These are phyloP conservation scores for Pythium inflatum DNA, from an alignment of 352 stramenopile genomes.

Conservation along the genomic window DNA sequence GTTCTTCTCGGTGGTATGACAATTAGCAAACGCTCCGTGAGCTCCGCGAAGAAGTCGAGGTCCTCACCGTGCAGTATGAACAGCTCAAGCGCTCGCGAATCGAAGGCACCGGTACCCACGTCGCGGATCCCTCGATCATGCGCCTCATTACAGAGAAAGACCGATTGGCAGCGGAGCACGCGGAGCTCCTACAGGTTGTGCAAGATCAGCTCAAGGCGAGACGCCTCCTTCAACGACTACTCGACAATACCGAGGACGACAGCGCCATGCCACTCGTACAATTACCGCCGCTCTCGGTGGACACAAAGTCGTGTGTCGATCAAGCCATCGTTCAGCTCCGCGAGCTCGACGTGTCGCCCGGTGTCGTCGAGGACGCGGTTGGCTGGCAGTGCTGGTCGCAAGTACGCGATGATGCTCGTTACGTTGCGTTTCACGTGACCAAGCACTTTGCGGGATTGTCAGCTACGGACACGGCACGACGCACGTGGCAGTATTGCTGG, in stretches of 20 bases:
- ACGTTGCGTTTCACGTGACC: conserved; percentile 20
- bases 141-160: conserved; percentile 21
- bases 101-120: background rate
- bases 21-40: conserved; percentile 22
- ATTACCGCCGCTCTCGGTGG: no score
- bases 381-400: conserved; percentile 24
- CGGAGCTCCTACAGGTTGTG: background rate
- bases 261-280: background rate
- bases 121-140: background rate
- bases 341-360: background rate
- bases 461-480: background rate
- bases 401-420: background rate
- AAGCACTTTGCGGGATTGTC: conserved; percentile 20
- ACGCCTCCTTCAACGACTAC: background rate
- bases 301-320: background rate
- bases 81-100: conserved; percentile 5
- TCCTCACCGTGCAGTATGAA: conserved; percentile 15
- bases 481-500: conserved; percentile 30
- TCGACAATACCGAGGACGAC: background rate
- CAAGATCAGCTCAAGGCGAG: conserved; percentile 12
- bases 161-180: conserved; percentile 9
- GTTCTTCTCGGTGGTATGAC: no score
- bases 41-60: conserved; percentile 21
- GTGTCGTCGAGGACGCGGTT: conserved; percentile 11
- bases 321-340: background rate